Evolutionary conservation across 2,329 filamentous ascomycete species (phyloP).

Genomic region (Fusarium ramigenum): DNA sequence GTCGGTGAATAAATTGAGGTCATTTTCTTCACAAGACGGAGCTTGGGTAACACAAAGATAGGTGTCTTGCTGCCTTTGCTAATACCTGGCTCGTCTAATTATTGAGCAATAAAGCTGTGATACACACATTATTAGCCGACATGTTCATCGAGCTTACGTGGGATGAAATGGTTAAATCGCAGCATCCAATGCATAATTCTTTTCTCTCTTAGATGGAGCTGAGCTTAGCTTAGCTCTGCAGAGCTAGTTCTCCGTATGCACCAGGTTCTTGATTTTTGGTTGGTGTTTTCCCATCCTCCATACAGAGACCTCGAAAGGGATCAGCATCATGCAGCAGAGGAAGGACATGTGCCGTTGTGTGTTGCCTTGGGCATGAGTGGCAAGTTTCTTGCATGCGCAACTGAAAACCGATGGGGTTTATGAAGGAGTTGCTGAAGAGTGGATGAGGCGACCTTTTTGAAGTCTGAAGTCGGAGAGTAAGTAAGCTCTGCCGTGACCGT

Average conservation of each 20-base stretch:
- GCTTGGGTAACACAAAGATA: neutral
- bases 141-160: conserved; percentile 24
- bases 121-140: conserved; percentile 5
- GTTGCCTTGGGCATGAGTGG: conserved; percentile 19
- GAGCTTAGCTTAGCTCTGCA: conserved; percentile 12
- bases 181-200: neutral
- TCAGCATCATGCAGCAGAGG: conserved; percentile 9
- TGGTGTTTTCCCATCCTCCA: conserved; percentile 16
- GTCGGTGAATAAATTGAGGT: conserved; percentile 18
- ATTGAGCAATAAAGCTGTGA: conserved; percentile 5
- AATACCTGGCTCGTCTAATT: conserved; percentile 14
- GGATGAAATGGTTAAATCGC: conserved; percentile 5
- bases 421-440: conserved; percentile 10
- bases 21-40: neutral
- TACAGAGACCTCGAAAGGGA: conserved; percentile 6
- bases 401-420: conserved; percentile 23
- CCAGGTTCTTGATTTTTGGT: conserved; percentile 4
- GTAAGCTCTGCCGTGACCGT: neutral
- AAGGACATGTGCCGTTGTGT: conserved; percentile 10
- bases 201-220: neutral
- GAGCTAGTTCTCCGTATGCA: conserved; percentile 4
- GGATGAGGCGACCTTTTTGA: neutral
- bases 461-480: neutral
- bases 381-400: conserved; percentile 10
- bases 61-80: neutral